Evolutionary conservation across 805 yeast genomes (phyloP).

Genomic region (Cyberlindnera maclurae): DNA sequence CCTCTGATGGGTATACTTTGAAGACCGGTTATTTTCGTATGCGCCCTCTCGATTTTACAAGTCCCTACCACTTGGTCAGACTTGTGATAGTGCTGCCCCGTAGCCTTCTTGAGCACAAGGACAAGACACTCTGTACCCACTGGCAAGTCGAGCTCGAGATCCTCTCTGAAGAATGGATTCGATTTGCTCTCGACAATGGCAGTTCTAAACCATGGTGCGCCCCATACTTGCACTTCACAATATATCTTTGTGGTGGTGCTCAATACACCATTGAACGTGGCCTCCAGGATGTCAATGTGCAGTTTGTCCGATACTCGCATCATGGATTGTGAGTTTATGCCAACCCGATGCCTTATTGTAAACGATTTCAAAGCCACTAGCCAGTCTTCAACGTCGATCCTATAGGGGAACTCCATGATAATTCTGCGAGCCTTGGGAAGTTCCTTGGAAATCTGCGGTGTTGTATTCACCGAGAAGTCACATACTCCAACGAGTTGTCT

Average conservation of each 20-base stretch:
- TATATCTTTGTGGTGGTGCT: slow-evolving; percentile 37
- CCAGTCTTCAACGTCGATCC: slow-evolving; percentile 74
- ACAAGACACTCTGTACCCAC: slow-evolving; percentile 42
- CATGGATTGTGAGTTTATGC: slow-evolving; percentile 23
- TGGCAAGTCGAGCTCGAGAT: slow-evolving; percentile 55
- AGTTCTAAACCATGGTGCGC: slow-evolving; percentile 71
- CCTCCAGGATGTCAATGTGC: slow-evolving; percentile 57
- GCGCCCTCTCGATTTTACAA: slow-evolving; percentile 6
- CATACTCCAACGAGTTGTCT: slow-evolving; percentile 15
- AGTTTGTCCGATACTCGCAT: slow-evolving; percentile 50
- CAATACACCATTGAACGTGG: slow-evolving; percentile 31
- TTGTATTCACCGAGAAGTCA: slow-evolving; percentile 4
- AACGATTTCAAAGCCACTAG: slow-evolving; percentile 59
- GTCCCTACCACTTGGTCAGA: slow-evolving; percentile 31
- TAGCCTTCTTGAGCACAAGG: slow-evolving; percentile 35
- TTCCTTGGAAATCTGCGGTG: slow-evolving; percentile 25
- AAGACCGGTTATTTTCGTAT: slow-evolving; percentile 14
- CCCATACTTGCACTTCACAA: slow-evolving; percentile 69
- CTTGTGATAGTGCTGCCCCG: slow-evolving; percentile 7
- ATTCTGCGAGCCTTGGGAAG: slow-evolving; percentile 29
- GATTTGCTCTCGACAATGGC: slow-evolving; percentile 44
- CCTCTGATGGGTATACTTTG: slow-evolving; percentile 39
- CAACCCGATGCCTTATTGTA: slow-evolving; percentile 46
- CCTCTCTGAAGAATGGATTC: slow-evolving; percentile 82
- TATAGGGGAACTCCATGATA: slow-evolving; percentile 55